Evolutionary conservation across 176 grass and related monocot species (phyloP).

Genomic region (Olyra latifolia): DNA sequence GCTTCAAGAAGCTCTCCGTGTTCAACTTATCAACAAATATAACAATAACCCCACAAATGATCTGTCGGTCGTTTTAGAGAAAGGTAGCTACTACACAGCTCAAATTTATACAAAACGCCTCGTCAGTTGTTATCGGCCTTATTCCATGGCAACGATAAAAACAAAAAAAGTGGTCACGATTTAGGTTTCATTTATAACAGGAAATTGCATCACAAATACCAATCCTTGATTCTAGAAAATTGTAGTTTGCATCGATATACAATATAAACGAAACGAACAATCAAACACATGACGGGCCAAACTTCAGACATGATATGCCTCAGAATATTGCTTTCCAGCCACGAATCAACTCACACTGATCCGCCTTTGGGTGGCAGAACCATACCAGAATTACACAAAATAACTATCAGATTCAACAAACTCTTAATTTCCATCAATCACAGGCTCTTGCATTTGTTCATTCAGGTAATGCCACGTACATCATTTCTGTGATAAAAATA

Average conservation of each 20-base stretch:
- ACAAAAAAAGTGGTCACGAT: not conserved
- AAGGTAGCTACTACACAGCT: too few species aligned
- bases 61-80: too few species aligned
- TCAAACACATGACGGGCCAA: not conserved
- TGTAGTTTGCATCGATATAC: not conserved
- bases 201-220: not conserved
- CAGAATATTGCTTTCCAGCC: not conserved
- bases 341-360: not conserved
- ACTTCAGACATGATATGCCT: not conserved
- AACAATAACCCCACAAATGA: too few species aligned
- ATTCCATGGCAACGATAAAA: too few species aligned
- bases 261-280: not conserved
- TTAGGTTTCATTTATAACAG: not conserved
- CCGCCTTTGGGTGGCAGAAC: not conserved
- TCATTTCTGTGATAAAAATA: slow-evolving; percentile 38
- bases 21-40: too few species aligned
- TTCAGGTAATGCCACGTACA: slow-evolving; percentile 21
- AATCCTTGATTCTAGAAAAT: not conserved
- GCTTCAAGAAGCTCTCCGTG: too few species aligned
- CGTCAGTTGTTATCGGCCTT: too few species aligned
- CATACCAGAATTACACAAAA: not conserved
- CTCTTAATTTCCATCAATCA: slow-evolving; percentile 24
- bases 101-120: too few species aligned
- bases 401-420: not conserved
- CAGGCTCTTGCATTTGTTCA: slow-evolving; percentile 16